Conservation (phyloP, 768 basidiomycete genomes). For the Suillus ampliporus region DNA sequence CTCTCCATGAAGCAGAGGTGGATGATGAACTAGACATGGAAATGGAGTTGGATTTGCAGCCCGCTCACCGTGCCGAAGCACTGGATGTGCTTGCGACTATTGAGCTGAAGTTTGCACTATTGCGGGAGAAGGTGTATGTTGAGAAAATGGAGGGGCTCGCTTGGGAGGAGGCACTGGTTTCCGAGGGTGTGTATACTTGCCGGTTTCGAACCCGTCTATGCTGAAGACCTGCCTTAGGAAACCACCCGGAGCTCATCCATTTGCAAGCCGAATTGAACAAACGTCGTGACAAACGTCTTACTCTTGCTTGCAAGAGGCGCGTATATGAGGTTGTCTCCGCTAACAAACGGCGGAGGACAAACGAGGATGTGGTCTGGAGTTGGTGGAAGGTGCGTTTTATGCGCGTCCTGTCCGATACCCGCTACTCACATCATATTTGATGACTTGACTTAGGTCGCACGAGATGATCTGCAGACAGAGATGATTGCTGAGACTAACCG, state of each 20-base stretch:
- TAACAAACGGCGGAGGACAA: slow-evolving; percentile 63
- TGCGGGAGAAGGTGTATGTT: slow-evolving; percentile 87
- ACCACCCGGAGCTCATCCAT: slow-evolving; percentile 86
- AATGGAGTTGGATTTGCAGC: slow-evolving; percentile 73
- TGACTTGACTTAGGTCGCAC: slow-evolving; percentile 55
- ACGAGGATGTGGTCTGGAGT: slow-evolving; percentile 83
- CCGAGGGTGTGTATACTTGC: slow-evolving; percentile 60
- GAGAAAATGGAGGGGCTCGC: slow-evolving; percentile 93
- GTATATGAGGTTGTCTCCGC: slow-evolving; percentile 69
- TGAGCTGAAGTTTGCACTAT: slow-evolving; percentile 89
- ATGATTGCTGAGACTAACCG: slow-evolving; percentile 91
- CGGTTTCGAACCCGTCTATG: slow-evolving; percentile 5
- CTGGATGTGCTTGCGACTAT: slow-evolving; percentile 87
- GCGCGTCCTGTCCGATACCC: slow-evolving; percentile 9
- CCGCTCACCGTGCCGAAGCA: slow-evolving; percentile 84
- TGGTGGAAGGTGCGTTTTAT: slow-evolving; percentile 80
- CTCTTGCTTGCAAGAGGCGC: slow-evolving; percentile 78
- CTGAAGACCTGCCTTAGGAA: slow-evolving; percentile 48
- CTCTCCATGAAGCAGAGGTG: slow-evolving; percentile 24
- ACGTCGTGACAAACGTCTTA: slow-evolving; percentile 80
- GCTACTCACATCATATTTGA: neutral
- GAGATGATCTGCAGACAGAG: slow-evolving; percentile 81
- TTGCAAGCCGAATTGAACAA: slow-evolving; percentile 79
- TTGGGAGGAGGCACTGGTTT: slow-evolving; percentile 84
- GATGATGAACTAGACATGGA: slow-evolving; percentile 51